Evolutionary conservation across 306 rosid species (phyloP).

Genomic region (Ziziphus jujuba): DNA sequence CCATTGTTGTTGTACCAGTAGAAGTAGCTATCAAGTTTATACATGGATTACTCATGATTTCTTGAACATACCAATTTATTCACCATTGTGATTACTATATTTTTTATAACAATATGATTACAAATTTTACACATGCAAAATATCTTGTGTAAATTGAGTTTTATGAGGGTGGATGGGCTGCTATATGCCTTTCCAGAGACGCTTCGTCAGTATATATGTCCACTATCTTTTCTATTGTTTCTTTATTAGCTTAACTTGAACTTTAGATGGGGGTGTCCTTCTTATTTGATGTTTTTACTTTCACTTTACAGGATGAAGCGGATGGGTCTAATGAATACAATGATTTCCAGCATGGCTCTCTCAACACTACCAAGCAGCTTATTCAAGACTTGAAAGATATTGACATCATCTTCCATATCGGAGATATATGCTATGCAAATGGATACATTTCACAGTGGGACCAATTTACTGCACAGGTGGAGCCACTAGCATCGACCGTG

Average conservation of each 20-base stretch:
- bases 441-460: conserved; percentile 91
- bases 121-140: too few relatives aligned
- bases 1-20: background rate
- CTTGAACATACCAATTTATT: background rate
- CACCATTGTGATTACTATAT: too few relatives aligned
- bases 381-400: conserved; percentile 54
- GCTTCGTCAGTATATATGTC: background rate
- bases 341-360: conserved; percentile 68
- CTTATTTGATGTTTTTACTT: background rate
- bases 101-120: too few relatives aligned
- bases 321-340: conserved; percentile 81
- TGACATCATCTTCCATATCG: conserved; percentile 83
- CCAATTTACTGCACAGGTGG: conserved; percentile 85
- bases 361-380: conserved; percentile 66
- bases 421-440: conserved; percentile 73
- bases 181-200: background rate
- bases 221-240: background rate
- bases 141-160: background rate
- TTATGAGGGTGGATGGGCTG: background rate
- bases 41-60: background rate
- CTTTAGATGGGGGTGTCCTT: background rate
- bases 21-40: too few relatives aligned
- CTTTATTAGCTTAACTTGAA: background rate
- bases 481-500: conserved; percentile 68
- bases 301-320: conserved; percentile 60